A percentile compares a stretch with the other conserved stretches of the same genome.
phyloP scores from a whole-genome alignment of 1,284 basidiomycete species.

The Puccinia triticina region DNA sequence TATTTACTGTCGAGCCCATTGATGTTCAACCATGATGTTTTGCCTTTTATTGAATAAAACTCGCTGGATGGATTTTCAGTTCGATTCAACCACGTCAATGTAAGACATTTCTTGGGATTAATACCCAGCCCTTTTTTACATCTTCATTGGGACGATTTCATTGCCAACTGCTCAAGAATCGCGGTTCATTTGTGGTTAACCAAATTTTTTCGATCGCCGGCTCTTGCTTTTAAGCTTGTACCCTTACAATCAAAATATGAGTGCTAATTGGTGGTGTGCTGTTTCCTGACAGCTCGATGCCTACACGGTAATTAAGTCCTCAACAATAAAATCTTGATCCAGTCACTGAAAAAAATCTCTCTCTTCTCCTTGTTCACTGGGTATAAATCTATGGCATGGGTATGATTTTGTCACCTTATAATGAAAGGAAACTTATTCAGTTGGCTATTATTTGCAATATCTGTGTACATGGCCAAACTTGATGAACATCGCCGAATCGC shows the following conservation, averaged over 20 bases:
- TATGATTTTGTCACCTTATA: neutral
- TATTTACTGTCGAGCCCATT: neutral
- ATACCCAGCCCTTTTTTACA: neutral
- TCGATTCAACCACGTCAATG: slow-evolving; percentile 49
- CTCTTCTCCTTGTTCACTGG: neutral
- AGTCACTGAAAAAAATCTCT: neutral
- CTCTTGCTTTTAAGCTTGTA: neutral
- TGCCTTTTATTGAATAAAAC: neutral
- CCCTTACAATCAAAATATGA: neutral
- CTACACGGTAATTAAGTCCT: slow-evolving; percentile 40
- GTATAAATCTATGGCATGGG: neutral
- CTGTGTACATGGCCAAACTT: slow-evolving; percentile 42
- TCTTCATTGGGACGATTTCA: neutral
- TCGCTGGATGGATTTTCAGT: slow-evolving; percentile 8
- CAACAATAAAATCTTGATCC: neutral
- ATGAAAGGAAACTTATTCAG: slow-evolving; percentile 50
- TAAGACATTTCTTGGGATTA: neutral
- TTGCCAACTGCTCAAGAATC: neutral
- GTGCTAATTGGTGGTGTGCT: neutral
- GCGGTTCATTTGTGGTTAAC: neutral
- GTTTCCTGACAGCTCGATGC: slow-evolving; percentile 29
- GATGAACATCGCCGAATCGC: slow-evolving; percentile 40
- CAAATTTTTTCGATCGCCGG: neutral
- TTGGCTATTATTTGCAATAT: slow-evolving; percentile 45
- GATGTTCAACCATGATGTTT: neutral